Conservation (phyloP, 495 filamentous ascomycete genomes). For the Tetracladium setigerum region DNA sequence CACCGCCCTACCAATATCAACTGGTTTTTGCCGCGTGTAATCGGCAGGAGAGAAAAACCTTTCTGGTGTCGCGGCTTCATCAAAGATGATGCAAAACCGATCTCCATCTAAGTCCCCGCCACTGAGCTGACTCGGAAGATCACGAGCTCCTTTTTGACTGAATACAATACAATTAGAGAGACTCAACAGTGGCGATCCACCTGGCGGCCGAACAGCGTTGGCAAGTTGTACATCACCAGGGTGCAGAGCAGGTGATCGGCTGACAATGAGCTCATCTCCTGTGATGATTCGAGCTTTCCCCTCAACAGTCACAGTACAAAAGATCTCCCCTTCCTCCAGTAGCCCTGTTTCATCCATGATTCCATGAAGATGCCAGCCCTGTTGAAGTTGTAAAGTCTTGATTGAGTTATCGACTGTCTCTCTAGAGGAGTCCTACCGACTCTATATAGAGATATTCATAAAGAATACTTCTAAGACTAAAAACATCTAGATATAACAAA, state of each 20-base stretch:
- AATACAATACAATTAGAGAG: constrained; percentile 69
- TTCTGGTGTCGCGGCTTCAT: constrained; percentile 35
- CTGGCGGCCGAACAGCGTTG: constrained; percentile 43
- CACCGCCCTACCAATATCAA: constrained; percentile 48
- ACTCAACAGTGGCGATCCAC: constrained; percentile 44
- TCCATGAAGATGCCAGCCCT: constrained; percentile 44
- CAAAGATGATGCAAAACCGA: constrained; percentile 66
- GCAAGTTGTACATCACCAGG: constrained; percentile 70
- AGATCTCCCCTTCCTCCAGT: constrained; percentile 59
- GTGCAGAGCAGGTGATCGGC: constrained; percentile 66
- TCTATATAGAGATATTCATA: too few relatives aligned
- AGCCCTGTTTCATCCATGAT: constrained; percentile 74
- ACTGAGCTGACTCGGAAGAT: constrained; percentile 66
- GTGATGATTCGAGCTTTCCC: constrained; percentile 14
- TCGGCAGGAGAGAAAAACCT: constrained; percentile 49
- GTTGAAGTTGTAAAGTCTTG: too few relatives aligned
- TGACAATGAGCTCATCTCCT: constrained; percentile 44
- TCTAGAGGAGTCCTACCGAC: too few relatives aligned
- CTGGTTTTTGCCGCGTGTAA: constrained; percentile 48
- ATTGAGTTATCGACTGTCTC: too few relatives aligned
- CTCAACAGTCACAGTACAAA: constrained; percentile 28
- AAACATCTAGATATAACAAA: too few relatives aligned
- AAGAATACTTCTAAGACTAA: too few relatives aligned
- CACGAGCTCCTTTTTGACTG: constrained; percentile 55
- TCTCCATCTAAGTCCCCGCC: constrained; percentile 82